Percentiles rank a stretch among this genome's conserved stretches.
These are phyloP conservation scores for Nemania sp. DNA, from an alignment of 2,329 filamentous ascomycete species.

Conservation along the genomic window DNA sequence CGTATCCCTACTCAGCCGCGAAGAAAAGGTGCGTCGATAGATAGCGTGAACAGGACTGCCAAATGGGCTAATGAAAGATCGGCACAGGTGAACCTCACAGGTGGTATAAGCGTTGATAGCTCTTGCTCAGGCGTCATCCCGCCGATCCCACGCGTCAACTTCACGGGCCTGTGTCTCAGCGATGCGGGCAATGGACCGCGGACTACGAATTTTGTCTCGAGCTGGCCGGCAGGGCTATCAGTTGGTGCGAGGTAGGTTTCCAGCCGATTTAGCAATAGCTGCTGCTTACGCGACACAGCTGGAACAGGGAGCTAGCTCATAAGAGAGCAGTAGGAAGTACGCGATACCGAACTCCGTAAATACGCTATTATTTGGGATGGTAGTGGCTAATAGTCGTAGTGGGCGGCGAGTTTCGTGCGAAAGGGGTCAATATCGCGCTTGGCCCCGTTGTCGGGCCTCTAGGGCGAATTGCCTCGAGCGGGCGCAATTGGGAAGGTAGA, in stretches of 20 bases:
- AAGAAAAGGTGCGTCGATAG: slow-evolving; percentile 51
- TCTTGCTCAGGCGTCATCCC: slow-evolving; percentile 58
- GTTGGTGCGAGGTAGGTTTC: slow-evolving; percentile 58
- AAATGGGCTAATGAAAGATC: background rate
- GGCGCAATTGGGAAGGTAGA: slow-evolving; percentile 73
- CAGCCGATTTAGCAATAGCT: background rate
- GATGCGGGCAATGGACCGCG: slow-evolving; percentile 51
- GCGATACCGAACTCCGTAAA: background rate
- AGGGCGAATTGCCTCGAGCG: slow-evolving; percentile 70
- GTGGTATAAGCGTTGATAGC: slow-evolving; percentile 46
- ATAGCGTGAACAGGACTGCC: too few relatives aligned
- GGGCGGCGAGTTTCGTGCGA: slow-evolving; percentile 79
- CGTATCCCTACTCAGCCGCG: slow-evolving; percentile 55
- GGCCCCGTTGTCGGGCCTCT: slow-evolving; percentile 80
- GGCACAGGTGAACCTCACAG: slow-evolving; percentile 53
- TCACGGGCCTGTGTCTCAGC: slow-evolving; percentile 57
- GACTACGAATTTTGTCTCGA: slow-evolving; percentile 56
- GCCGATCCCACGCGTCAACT: slow-evolving; percentile 55
- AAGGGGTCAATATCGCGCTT: slow-evolving; percentile 82
- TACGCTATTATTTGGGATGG: background rate
- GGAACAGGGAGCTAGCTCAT: slow-evolving; percentile 78
- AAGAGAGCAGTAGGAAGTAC: slow-evolving; percentile 71
- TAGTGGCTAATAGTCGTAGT: slow-evolving; percentile 53
- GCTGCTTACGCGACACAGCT: slow-evolving; percentile 54
- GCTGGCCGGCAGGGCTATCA: slow-evolving; percentile 68